Conservation (phyloP, 805 yeast species). For the Wickerhamiella lipophila region DNA sequence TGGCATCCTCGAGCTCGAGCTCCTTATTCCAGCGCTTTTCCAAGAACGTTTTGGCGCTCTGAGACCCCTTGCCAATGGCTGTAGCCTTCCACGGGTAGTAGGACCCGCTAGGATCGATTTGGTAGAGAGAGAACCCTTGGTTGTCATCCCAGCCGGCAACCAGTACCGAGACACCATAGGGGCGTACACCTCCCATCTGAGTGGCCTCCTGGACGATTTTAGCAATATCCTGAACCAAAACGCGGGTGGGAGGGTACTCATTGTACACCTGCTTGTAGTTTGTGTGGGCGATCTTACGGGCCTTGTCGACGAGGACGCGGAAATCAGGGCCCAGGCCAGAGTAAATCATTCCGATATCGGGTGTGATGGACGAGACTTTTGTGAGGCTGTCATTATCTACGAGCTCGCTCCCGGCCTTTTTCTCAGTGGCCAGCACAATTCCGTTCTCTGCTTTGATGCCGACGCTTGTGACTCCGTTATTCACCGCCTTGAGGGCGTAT, state of each 20-base stretch:
- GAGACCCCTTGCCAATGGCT: conserved; percentile 92
- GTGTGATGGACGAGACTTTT: conserved; percentile 75
- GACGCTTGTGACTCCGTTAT: conserved; percentile 92
- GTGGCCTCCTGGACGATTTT: conserved; percentile 97
- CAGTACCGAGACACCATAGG: conserved; percentile 90
- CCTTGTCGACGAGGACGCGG: conserved; percentile 84
- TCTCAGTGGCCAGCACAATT: conserved; percentile 90
- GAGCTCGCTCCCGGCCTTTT: conserved; percentile 70
- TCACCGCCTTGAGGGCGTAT: conserved; percentile 93
- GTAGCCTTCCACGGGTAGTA: conserved; percentile 99
- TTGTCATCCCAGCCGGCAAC: conserved; percentile 88
- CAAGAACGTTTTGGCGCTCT: conserved; percentile 91
- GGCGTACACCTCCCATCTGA: conserved; percentile 96
- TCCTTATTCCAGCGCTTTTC: conserved; percentile 98
- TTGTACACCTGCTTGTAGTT: conserved; percentile 85
- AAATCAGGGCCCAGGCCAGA: conserved; percentile 99
- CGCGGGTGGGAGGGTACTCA: conserved; percentile 93
- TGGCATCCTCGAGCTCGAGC: conserved; percentile 93
- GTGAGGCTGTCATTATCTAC: conserved; percentile 60
- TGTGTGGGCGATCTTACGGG: conserved; percentile 87
- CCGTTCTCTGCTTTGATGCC: conserved; percentile 95
- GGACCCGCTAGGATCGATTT: conserved; percentile 96
- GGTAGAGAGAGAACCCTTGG: conserved; percentile 71
- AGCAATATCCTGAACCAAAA: conserved; percentile 88
- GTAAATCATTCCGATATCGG: conserved; percentile 92